Conservation (phyloP, 805 yeast genomes). For the Vanderwaltozyma verrucispora region DNA sequence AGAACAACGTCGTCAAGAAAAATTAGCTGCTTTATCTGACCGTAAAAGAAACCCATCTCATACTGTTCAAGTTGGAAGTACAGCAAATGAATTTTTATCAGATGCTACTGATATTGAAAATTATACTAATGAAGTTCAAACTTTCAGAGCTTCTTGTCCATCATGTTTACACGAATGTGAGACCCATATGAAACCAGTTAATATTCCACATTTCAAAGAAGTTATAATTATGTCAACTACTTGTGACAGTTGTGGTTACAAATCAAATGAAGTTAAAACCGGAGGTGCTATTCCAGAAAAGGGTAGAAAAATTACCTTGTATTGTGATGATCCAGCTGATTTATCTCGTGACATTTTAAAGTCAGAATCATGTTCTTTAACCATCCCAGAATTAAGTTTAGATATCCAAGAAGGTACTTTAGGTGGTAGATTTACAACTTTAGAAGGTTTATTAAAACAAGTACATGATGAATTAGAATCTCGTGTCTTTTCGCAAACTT, state of each 20-base stretch:
- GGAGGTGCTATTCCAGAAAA: slow-evolving; percentile 91
- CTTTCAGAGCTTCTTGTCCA: slow-evolving; percentile 87
- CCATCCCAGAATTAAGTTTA: slow-evolving; percentile 76
- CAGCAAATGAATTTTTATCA: slow-evolving; percentile 41
- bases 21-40: slow-evolving; percentile 26
- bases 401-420: slow-evolving; percentile 94
- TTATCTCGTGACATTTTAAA: slow-evolving; percentile 88
- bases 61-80: slow-evolving; percentile 10
- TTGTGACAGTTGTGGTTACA: slow-evolving; percentile 89
- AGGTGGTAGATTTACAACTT: slow-evolving; percentile 96
- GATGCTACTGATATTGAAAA: slow-evolving; percentile 78
- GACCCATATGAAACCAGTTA: slow-evolving; percentile 93
- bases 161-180: slow-evolving; percentile 67
- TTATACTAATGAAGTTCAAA: slow-evolving; percentile 81
- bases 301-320: slow-evolving; percentile 65
- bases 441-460: slow-evolving; percentile 86
- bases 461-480: slow-evolving; percentile 81
- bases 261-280: slow-evolving; percentile 94
- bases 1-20: slow-evolving; percentile 30
- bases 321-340: slow-evolving; percentile 75
- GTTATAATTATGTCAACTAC: slow-evolving; percentile 93
- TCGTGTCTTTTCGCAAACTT: slow-evolving; percentile 74
- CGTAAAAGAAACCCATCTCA: slow-evolving; percentile 29
- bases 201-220: slow-evolving; percentile 96
- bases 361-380: slow-evolving; percentile 84